A percentile compares a stretch with the other conserved stretches of the same genome.
phyloP scores from a whole-genome alignment of 176 grass and related monocot genomes.

The Carex cristatella region DNA sequence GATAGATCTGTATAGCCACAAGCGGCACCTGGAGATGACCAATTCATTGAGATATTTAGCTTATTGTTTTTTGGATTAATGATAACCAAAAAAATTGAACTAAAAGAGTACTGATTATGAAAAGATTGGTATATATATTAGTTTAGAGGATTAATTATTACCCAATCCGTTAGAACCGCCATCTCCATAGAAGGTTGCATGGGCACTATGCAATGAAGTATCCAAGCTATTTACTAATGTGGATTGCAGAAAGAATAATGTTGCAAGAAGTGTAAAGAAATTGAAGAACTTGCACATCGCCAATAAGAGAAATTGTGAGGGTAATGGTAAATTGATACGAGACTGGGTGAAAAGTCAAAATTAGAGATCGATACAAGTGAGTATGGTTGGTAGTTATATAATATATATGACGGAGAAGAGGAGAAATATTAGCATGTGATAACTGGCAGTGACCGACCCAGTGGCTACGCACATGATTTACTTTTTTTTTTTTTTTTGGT shows the following conservation, averaged over 20 bases:
- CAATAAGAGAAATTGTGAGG: background rate
- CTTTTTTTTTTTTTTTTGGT: too few species aligned
- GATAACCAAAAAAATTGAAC: background rate
- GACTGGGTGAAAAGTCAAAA: background rate
- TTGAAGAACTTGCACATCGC: slow-evolving; percentile 6
- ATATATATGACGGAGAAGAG: background rate
- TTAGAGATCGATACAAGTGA: background rate
- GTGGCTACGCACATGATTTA: slow-evolving; percentile 12
- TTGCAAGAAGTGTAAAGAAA: slow-evolving; percentile 1
- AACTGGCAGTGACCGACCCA: background rate
- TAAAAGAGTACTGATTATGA: background rate
- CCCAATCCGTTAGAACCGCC: slow-evolving; percentile 35
- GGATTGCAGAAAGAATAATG: background rate
- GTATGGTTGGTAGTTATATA: slow-evolving; percentile 22
- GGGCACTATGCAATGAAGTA: background rate
- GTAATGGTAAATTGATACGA: background rate
- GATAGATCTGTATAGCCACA: slow-evolving; percentile 50
- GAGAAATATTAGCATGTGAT: background rate
- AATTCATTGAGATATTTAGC: background rate
- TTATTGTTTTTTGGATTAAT: background rate
- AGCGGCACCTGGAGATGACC: slow-evolving; percentile 22
- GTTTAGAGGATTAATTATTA: slow-evolving; percentile 13
- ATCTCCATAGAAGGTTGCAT: slow-evolving; percentile 51
- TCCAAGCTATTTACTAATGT: background rate
- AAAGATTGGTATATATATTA: background rate